Conservation (phyloP, 192 early-diverging fungal species). For the Coemansia sp. region DNA sequence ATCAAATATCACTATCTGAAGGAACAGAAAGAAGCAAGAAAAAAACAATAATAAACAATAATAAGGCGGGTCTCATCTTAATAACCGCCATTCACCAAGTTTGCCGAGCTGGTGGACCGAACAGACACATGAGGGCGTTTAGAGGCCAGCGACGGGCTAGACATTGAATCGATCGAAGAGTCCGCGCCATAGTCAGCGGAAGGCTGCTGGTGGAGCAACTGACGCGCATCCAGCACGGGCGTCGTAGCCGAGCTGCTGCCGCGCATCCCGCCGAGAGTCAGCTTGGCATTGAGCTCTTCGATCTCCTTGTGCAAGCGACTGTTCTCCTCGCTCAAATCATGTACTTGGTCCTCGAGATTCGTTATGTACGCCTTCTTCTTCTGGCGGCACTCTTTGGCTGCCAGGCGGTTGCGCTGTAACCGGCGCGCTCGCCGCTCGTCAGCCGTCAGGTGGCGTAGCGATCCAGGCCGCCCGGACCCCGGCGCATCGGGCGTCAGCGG, state of each 20-base stretch:
- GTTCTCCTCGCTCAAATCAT: slow-evolving; percentile 66
- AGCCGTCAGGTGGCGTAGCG: slow-evolving; percentile 55
- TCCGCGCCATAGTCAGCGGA: background rate
- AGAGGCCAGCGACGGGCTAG: slow-evolving; percentile 23
- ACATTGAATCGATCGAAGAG: slow-evolving; percentile 17
- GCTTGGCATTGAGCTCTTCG: slow-evolving; percentile 67
- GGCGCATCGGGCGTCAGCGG: slow-evolving; percentile 54
- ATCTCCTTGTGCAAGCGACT: slow-evolving; percentile 61
- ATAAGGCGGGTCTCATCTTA: background rate
- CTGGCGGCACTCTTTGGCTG: slow-evolving; percentile 80
- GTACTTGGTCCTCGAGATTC: slow-evolving; percentile 67
- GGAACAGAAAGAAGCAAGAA: background rate
- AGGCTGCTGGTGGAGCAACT: background rate
- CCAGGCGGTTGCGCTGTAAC: slow-evolving; percentile 72
- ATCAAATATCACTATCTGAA: too few species aligned
- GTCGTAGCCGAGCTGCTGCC: slow-evolving; percentile 29
- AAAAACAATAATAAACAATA: background rate
- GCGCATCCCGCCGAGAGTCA: slow-evolving; percentile 61
- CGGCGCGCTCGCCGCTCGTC: slow-evolving; percentile 76
- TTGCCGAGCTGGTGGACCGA: slow-evolving; percentile 20
- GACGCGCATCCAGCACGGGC: slow-evolving; percentile 24
- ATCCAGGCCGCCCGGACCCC: slow-evolving; percentile 51
- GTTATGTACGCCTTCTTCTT: slow-evolving; percentile 80
- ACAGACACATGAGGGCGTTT: slow-evolving; percentile 36
- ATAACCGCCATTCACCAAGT: slow-evolving; percentile 11